Evolutionary conservation across 257 asterid genomes (phyloP), one percentile per base, ranked within the genome.

Genomic region (Fraxinus pennsylvanica): DNA sequence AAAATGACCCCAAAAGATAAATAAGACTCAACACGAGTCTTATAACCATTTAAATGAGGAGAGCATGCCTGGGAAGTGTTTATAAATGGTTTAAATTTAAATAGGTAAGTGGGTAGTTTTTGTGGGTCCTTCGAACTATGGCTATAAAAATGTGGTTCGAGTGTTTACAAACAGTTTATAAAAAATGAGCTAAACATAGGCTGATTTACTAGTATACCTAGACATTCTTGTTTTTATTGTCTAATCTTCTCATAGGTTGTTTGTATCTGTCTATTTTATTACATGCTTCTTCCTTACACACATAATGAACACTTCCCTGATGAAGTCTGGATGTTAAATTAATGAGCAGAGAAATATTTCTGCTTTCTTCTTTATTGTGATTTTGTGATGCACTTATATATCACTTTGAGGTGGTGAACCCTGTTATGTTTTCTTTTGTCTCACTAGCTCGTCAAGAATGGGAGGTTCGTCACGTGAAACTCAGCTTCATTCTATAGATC

Each of bases 381-480:
- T 41, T 43, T 7, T 68, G 52, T 67, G 22, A 29, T 65, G 75
- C 19, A 54, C 12, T 74, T 81, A 33, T 79, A 30, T 0, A 65
- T 21, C 68, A 47, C 6, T 68, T 57, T 29, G 52, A 36, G 47
- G 67, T 41, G 45, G 27, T 47, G 45, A 43, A 77, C 72, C 45
- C 45, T 71, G 71, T 79, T 72, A 73, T 74, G 45, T 61, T 65
- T 54, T 74, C 15, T 81, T 67, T 8, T 33, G 32, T 77, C n/a
- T 38, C 81, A 73, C 72, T 82, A 89, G 99, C 68, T 77, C 78
- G 19, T 82, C 88, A 12, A 89, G 90, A 76, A 19, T 78, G 71
- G 94, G 92, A 76, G 91, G 87, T 75, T 82, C 89, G 79, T 79
- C 97, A 38, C 84, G 82, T 68, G 96, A 89, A 83, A 76, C 91